Evolutionary conservation across 2,329 filamentous ascomycete genomes (phyloP), one percentile per base, ranked within the genome.

Genomic region (Davidsoniella neocaledoniae): DNA sequence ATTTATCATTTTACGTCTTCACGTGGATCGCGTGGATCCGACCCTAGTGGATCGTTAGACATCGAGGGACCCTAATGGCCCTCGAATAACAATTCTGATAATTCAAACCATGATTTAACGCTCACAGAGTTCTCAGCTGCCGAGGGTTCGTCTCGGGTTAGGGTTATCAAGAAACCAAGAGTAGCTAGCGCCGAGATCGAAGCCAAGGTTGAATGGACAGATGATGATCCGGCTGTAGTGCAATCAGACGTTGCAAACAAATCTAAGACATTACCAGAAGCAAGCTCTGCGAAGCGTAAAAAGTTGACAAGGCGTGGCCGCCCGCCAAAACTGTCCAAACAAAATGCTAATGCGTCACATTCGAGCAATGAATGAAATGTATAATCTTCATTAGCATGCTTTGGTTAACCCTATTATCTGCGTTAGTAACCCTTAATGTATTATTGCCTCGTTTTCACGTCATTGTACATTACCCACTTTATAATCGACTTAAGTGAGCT

Each of bases 141-240:
- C 7, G 10, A 33, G 26, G 26, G 10, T 3, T 33, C 26, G 2
- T 33, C 26, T 33, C 6, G 26, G 2, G 26, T 33, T 33, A 33
- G 6, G 26, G 8, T 33, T 3, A 33, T 4, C 2, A 12, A 33
- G 26, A 33, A 6, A 12, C 26, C 26, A 33, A 33, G 26, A 33
- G 10, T 33, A 8, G 26, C 26, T 6, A 33, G 26, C 26, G 26
- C 29, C 2, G 36, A 37, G 5, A 38, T 40, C 26, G 41, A 43
- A 29, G 42, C 25, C 17, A 43, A 36, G 42, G 48, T 50, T 12
- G 48, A 50, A 9, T 50, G 48, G 48, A 50, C 48, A 3, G 48
- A 49, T 10, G 48, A 49, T 10, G 48, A 49, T 14, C 26, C 26
- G 10, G 26, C 26, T 33, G 26, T 33, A 33, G 26, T 33, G 6